Base-by-base conservation (phyloP, 176 grass and related monocot genomes). In the Carex parvula region DNA sequence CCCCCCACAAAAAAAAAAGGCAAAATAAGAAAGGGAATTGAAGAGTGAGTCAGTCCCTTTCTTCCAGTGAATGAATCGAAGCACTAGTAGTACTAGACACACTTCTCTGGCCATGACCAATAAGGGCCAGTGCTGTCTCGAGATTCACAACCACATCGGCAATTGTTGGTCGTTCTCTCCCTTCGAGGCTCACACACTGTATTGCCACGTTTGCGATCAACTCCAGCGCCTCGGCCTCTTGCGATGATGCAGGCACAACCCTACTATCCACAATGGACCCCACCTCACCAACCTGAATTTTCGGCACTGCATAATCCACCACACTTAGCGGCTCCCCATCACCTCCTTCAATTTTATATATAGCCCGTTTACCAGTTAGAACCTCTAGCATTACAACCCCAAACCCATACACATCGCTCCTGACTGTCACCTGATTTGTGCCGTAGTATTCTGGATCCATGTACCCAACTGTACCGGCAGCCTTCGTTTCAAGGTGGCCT, bases 401-500 rank as follows among this genome's bases (percentile, higher is more conserved):
- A 60, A 99, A 88, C 0, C 93, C 88, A 83, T 99, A 99, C 14
- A 99, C 91, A 81, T 99, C 97, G 84, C 91, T 96, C 88, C 95
- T 99, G n/a, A 89, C 90, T 1, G 97, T 99, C 8, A 99, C 83
- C 66, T 95, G 93, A 48, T 95, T 93, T 17, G 93, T 67, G 1
- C 93, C 97, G 71, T 99, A 99, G 87, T 99, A 99, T 83, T 99
- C 97, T 10, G 97, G 97, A 83, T 99, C 97, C 93, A 99, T 99
- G 97, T 99, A 99, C 24, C 97, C 97, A 16, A 94, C 87, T 18
- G 93, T 99, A 11, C 97, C 93, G 0, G 91, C 97, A 5, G 97
- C 97, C 88, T 87, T 92, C 76, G 54, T 70, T 10, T 80, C 62
- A 56, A 88, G 63, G 84, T 86, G 88, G 17, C 32, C 61, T 24